Base-by-base conservation (phyloP, 345 rosid species). In the Sapria himalayana region DNA sequence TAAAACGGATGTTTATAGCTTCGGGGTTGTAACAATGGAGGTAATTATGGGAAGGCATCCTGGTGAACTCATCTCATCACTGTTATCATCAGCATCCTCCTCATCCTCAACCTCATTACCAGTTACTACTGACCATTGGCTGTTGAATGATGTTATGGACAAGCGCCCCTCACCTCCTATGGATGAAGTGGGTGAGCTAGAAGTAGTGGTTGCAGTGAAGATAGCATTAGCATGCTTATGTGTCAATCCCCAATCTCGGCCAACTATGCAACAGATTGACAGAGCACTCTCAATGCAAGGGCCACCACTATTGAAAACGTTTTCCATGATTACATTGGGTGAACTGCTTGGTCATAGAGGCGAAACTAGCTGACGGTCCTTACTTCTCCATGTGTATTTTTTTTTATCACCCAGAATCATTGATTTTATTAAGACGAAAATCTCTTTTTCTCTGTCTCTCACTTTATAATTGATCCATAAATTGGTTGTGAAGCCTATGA, bases 1-100 rank as follows among this genome's bases (percentile, higher is more conserved):
- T 25, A 52, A 59, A 39, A 47, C 54, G 12, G 63, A 59, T 15
- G 63, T 59, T 4, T 52, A 59, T 27, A 59, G 63, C 25, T 53
- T 52, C 7, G 55, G 63, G 15, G 55, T 59, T 9, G 10, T 59
- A 18, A 32, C 22, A 2, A 16, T 59, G 18, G 59, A 59, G 22
- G 60, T 60, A 41, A 22, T 60, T 2, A 36, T 40, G n/a, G 65
- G 65, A 25, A 19, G 15, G 15, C 56, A 60, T 14, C 65, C 59
- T 0, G 45, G 60, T 0, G 56, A 54, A 18, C 41, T 39, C 33
- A 45, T 60, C 17, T 3, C 48, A 2, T 15, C 31, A 9, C 15
- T 59, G 1, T 16, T 22, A 0, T 33, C 37, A n/a, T n/a, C n/a
- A 24, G 15, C 54, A 9, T 19, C 36, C 22, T 15, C 46, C 5